Base-by-base conservation (phyloP, 768 basidiomycete species). In the Gyrodon lividus region DNA sequence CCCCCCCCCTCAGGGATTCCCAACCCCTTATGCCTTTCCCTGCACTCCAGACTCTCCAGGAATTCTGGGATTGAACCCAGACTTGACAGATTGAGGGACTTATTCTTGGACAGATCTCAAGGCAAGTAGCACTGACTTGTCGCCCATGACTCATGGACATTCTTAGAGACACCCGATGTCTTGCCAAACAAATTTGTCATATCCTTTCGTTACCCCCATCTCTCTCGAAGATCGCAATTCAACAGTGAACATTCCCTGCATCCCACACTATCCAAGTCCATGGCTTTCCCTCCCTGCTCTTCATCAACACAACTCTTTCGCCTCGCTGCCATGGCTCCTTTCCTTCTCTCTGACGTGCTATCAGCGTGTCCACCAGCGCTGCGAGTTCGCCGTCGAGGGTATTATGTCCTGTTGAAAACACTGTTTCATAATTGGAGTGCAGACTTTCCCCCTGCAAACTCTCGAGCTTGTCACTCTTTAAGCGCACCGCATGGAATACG, bases 191-290 rank as follows among this genome's bases (percentile, higher is more conserved):
- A 26, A 26, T 7, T 26, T 26, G 24, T 7, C 7, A 26, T 41
- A 6, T 41, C 17, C 38, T n/a, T n/a, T 39, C 38, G 8, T 39
- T n/a, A 39, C n/a, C 17, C 38, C n/a, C 13, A 39, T 19, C 3
- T 19, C 8, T 22, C 17, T 22, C 38, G 40, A 6, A 23, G 43
- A 7, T 44, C 22, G 3, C 3, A 28, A 23, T 14, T 34, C 33
- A 51, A 19, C 41, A 19, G 31, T 24, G 26, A 34, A 46, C 37
- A 41, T 35, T 34, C 42, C 48, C 55, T 6, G 47, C 58, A 50
- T 60, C 59, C 62, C 52, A 63, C 24, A 64, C 62, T 4, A 16
- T 44, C 59, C 62, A 61, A 12, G 30, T 22, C 48, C 9, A 19
- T 14, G 28, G 9, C 16, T 33, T 31, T 22, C 30, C 22, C 2